A percentile compares a stretch with the other conserved stretches of the same genome.
Conservation (phyloP, 257 asterid species). For the Gentiana dahurica region DNA sequence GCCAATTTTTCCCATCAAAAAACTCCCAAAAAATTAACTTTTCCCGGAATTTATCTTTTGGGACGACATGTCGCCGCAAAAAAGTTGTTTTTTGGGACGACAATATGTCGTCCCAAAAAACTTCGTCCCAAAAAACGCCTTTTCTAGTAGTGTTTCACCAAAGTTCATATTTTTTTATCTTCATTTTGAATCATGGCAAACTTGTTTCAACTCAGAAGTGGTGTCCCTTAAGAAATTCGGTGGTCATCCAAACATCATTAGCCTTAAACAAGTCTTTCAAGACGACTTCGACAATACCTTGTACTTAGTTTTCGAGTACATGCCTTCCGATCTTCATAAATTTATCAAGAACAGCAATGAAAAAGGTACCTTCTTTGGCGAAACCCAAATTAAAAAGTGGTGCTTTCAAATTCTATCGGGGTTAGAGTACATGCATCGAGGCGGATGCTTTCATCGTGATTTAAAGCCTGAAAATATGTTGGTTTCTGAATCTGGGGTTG, state of each 20-base stretch:
- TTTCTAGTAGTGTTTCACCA: too few species aligned
- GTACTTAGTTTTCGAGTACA: slow-evolving; percentile 41
- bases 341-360: background rate
- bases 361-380: background rate
- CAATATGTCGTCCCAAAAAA: too few species aligned
- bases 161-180: too few species aligned
- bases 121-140: too few species aligned
- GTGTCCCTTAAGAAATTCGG: slow-evolving; percentile 28
- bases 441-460: slow-evolving; percentile 86
- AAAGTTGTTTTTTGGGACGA: too few species aligned
- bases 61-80: too few species aligned
- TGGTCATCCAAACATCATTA: slow-evolving; percentile 45
- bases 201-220: slow-evolving; percentile 73
- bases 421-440: slow-evolving; percentile 67
- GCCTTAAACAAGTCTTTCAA: slow-evolving; percentile 65
- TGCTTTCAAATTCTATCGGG: slow-evolving; percentile 84
- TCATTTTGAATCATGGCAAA: slow-evolving; percentile 68
- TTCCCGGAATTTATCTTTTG: too few species aligned
- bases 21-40: too few species aligned
- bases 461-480: slow-evolving; percentile 38
- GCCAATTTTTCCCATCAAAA: too few species aligned
- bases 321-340: slow-evolving; percentile 34
- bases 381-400: slow-evolving; percentile 27
- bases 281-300: slow-evolving; percentile 33
- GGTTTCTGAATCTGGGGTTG: background rate